Conservation (phyloP, 2,329 filamentous ascomycete genomes). For the Harringtonia aguacate region DNA sequence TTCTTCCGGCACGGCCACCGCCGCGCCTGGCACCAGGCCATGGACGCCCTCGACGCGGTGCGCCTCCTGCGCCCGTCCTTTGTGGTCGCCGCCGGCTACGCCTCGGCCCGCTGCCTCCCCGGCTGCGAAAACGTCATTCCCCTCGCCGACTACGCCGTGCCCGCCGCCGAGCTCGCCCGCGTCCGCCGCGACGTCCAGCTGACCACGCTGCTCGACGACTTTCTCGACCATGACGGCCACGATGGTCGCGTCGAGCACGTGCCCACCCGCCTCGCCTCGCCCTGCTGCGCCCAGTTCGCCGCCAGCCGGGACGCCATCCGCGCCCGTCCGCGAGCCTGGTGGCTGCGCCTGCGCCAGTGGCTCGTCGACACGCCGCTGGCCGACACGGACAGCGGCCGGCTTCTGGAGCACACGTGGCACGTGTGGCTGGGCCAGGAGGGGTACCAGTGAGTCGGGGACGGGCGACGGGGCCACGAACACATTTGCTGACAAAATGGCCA, state of each 20-base stretch:
- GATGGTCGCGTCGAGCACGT: too few relatives aligned
- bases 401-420: slow-evolving; percentile 45
- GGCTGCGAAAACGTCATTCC: slow-evolving; percentile 18
- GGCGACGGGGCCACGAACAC: too few relatives aligned
- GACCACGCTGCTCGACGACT: slow-evolving; percentile 12
- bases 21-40: slow-evolving; percentile 46
- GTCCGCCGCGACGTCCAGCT: slow-evolving; percentile 11
- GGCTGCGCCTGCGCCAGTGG: slow-evolving; percentile 35
- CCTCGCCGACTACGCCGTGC: slow-evolving; percentile 8
- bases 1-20: slow-evolving; percentile 50
- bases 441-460: slow-evolving; percentile 12
- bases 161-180: background rate
- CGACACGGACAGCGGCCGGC: slow-evolving; percentile 32
- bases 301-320: slow-evolving; percentile 32
- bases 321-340: slow-evolving; percentile 28
- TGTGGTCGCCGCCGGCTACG: slow-evolving; percentile 42
- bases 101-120: slow-evolving; percentile 44
- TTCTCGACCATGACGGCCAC: slow-evolving; percentile 12
- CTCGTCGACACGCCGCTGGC: slow-evolving; percentile 30
- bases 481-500: background rate
- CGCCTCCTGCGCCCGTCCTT: slow-evolving; percentile 37
- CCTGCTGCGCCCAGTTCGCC: slow-evolving; percentile 45
- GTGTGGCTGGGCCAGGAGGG: slow-evolving; percentile 21
- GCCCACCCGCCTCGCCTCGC: slow-evolving; percentile 26
- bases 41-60: slow-evolving; percentile 37